Evolutionary conservation across 345 rosid species (phyloP).

Genomic region (Syzygium oleosum): DNA sequence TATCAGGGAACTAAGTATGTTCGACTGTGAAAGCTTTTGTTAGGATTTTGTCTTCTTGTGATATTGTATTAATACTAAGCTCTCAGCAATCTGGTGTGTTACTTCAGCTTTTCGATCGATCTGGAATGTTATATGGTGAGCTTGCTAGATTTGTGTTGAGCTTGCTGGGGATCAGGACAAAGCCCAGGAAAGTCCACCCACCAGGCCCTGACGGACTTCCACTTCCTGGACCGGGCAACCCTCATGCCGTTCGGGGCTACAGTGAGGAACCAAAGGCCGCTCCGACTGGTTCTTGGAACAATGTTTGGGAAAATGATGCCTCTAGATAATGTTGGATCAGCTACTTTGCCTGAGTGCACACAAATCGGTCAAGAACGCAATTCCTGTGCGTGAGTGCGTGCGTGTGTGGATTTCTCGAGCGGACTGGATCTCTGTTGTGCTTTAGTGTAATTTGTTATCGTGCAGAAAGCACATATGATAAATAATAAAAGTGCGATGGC

Average conservation of each 20-base stretch:
- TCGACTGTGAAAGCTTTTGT: background rate
- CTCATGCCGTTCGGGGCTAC: slow-evolving; percentile 38
- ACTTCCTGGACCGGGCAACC: slow-evolving; percentile 20
- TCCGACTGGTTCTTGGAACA: slow-evolving; percentile 82
- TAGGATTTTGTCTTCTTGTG: background rate
- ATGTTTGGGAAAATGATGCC: slow-evolving; percentile 55
- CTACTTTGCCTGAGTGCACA: background rate
- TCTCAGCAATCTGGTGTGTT: background rate
- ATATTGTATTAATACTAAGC: background rate
- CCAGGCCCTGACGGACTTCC: slow-evolving; percentile 55
- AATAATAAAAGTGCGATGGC: background rate
- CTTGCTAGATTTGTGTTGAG: slow-evolving; percentile 87
- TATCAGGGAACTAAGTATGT: too few relatives aligned
- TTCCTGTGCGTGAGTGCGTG: background rate
- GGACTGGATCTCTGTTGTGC: background rate
- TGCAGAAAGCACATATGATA: background rate
- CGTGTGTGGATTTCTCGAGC: background rate
- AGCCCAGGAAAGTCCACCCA: slow-evolving; percentile 59
- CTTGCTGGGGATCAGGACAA: slow-evolving; percentile 76
- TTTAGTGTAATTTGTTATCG: background rate
- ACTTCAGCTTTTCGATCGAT: slow-evolving; percentile 77
- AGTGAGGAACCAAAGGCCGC: slow-evolving; percentile 66
- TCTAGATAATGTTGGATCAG: background rate
- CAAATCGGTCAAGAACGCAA: background rate
- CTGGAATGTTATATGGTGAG: slow-evolving; percentile 81